Evolutionary conservation across 371 early-diverging fungal species (phyloP).

Genomic region (Haplosporangium sp.): DNA sequence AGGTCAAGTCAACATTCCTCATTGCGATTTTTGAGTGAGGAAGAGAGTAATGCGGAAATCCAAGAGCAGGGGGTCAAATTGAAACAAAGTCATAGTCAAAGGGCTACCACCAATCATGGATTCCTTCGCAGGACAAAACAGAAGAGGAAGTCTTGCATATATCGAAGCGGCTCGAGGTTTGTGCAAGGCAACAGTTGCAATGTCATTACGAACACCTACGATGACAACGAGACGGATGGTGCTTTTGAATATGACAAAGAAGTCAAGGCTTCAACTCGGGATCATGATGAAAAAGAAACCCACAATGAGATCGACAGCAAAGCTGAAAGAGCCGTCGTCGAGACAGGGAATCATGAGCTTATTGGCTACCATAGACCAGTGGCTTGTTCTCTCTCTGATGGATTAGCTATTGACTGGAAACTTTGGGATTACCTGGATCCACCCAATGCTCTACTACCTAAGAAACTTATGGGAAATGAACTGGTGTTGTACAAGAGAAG

Average conservation of each 20-base stretch:
- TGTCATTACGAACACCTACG: background rate
- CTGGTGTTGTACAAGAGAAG: conserved; percentile 29
- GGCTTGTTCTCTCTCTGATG: background rate
- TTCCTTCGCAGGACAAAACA: background rate
- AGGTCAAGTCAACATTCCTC: conserved; percentile 4
- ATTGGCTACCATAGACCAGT: conserved; percentile 14
- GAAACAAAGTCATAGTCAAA: background rate
- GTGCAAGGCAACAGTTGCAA: background rate
- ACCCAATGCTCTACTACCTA: background rate
- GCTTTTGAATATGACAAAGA: background rate
- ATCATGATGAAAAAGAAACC: background rate
- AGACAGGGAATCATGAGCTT: conserved; percentile 4
- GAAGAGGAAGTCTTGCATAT: background rate
- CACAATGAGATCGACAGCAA: background rate
- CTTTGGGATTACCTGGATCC: background rate
- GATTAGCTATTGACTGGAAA: background rate
- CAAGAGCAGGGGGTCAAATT: background rate
- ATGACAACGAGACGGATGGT: background rate
- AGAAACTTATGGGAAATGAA: conserved; percentile 22
- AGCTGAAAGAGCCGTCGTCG: background rate
- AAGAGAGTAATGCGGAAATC: conserved; percentile 4
- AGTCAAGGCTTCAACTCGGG: background rate
- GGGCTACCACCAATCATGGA: conserved; percentile 1
- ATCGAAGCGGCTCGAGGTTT: background rate
- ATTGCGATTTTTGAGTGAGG: conserved; percentile 25